These are phyloP conservation scores for Aotearoamyces nothofagi DNA, from an alignment of 2,329 filamentous ascomycete genomes.

Conservation along the genomic window DNA sequence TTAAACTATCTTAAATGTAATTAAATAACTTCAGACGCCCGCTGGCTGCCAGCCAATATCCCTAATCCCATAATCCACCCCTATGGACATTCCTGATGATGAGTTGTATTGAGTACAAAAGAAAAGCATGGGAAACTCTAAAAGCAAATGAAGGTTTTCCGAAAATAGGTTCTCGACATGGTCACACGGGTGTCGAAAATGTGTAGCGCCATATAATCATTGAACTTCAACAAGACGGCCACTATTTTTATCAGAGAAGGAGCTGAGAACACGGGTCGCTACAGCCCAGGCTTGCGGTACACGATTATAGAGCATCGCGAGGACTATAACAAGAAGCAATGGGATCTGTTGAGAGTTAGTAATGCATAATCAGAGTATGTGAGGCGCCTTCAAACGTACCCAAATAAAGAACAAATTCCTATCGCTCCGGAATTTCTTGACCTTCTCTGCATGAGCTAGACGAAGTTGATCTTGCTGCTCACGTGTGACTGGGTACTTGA, in stretches of 20 bases:
- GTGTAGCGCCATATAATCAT: no score
- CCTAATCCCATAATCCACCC: no score
- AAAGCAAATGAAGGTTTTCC: no score
- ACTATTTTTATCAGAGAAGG: conserved; percentile 5
- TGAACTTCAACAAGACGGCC: conserved; percentile 15
- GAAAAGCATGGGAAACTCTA: no score
- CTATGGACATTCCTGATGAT: no score
- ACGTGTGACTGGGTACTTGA: conserved; percentile 48
- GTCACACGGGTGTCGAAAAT: no score
- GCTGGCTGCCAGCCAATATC: no score
- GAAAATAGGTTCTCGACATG: no score
- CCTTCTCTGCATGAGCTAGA: conserved; percentile 42
- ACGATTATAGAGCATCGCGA: conserved; percentile 33
- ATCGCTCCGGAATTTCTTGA: conserved; percentile 48
- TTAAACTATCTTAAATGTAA: no score
- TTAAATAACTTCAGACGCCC: no score
- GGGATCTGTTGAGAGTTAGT: conserved; percentile 28
- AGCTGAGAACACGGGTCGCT: conserved; percentile 8
- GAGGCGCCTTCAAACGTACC: no score
- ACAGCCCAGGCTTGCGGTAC: conserved; percentile 29
- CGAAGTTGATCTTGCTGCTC: conserved; percentile 50
- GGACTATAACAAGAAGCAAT: conserved; percentile 30
- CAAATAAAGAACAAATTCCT: conserved; percentile 54
- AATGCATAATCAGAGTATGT: conserved; percentile 1
- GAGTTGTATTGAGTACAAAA: no score